These are phyloP conservation scores for Smittium mucronatum DNA, from an alignment of 371 early-diverging fungal genomes.

Conservation along the genomic window DNA sequence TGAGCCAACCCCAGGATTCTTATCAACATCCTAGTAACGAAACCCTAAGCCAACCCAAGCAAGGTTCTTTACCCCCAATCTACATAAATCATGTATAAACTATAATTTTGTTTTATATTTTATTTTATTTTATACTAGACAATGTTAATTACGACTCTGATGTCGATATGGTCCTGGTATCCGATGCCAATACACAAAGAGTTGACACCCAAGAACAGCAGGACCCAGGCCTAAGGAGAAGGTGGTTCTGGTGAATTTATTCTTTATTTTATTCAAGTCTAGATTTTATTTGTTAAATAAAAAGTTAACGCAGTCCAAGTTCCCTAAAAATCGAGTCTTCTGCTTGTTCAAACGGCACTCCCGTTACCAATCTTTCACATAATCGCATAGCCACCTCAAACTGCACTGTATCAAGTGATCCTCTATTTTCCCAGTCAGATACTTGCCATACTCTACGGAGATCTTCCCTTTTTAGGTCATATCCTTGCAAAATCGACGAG, in stretches of 20 bases:
- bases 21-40: too few relatives aligned
- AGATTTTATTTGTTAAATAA: too few relatives aligned
- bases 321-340: conserved; percentile 20
- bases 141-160: neutral
- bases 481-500: conserved; percentile 15
- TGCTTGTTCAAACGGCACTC: conserved; percentile 19
- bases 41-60: neutral
- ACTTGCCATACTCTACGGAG: conserved; percentile 25
- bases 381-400: conserved; percentile 34
- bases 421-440: conserved; percentile 25
- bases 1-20: neutral
- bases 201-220: too few relatives aligned
- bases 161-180: neutral
- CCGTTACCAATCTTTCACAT: conserved; percentile 22
- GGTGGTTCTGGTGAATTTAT: neutral
- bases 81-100: too few relatives aligned
- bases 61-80: too few relatives aligned
- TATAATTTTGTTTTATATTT: neutral
- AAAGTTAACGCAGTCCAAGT: conserved; percentile 22
- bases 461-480: conserved; percentile 22
- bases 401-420: conserved; percentile 33
- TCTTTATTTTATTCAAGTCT: neutral
- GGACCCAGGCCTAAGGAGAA: neutral
- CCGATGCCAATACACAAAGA: neutral
- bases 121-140: neutral